Evolutionary conservation across 306 rosid genomes (phyloP).

Genomic region (Castanea crenata): DNA sequence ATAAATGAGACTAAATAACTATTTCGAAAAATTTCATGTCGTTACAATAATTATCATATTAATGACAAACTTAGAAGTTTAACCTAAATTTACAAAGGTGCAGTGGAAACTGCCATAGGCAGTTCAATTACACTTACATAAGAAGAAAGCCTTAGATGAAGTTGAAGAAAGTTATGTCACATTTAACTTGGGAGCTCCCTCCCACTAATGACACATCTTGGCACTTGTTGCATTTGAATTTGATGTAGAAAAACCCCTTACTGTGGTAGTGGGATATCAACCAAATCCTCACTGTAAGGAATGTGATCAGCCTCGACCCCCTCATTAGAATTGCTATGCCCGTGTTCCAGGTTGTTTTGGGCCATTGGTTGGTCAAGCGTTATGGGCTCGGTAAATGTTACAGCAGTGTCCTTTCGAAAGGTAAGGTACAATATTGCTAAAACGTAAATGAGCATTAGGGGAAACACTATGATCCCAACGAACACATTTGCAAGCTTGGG

Average conservation of each 20-base stretch:
- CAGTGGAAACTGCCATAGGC: too few relatives aligned
- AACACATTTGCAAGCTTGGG: constrained; percentile 66
- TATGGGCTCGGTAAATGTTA: constrained; percentile 42
- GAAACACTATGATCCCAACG: constrained; percentile 72
- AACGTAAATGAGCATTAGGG: constrained; percentile 70
- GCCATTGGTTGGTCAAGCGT: constrained; percentile 31
- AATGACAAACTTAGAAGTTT: too few relatives aligned
- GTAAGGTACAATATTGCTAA: constrained; percentile 55
- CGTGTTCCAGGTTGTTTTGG: constrained; percentile 56
- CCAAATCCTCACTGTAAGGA: constrained; percentile 71
- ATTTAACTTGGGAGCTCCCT: too few relatives aligned
- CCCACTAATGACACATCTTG: too few relatives aligned
- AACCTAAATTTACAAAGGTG: too few relatives aligned
- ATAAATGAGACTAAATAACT: too few relatives aligned
- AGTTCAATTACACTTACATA: too few relatives aligned
- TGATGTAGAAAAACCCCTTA: constrained; percentile 1
- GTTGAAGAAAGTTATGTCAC: too few relatives aligned
- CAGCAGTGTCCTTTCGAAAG: constrained; percentile 59
- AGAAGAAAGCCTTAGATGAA: too few relatives aligned
- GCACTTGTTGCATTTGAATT: too few relatives aligned
- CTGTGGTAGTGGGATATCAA: constrained; percentile 45
- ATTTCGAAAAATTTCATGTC: too few relatives aligned
- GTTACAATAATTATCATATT: too few relatives aligned
- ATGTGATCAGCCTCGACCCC: constrained; percentile 19
- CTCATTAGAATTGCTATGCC: constrained; percentile 24